A percentile compares a stretch with the other conserved stretches of the same genome.
Conservation (phyloP, 1,139 yeast species). For the Kurtzmaniella natalensis region DNA sequence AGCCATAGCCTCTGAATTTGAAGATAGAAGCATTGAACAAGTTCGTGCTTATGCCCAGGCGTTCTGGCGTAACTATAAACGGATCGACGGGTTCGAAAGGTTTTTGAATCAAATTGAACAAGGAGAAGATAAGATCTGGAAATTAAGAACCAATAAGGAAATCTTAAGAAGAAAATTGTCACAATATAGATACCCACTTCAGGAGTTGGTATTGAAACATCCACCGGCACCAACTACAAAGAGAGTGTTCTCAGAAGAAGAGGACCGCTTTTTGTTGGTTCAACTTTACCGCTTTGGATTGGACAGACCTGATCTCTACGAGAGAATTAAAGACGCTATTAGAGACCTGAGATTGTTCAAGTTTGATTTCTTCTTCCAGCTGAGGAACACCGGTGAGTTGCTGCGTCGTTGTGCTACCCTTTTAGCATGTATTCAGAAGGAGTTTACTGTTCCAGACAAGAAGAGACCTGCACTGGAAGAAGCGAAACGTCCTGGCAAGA, state of each 20-base stretch:
- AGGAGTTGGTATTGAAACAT: conserved; percentile 54
- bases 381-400: conserved; percentile 60
- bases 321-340: conserved; percentile 56
- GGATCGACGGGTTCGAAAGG: conserved; percentile 70
- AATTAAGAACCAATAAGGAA: conserved; percentile 58
- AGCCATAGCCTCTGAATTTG: conserved; percentile 60
- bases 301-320: conserved; percentile 62
- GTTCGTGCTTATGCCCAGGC: conserved; percentile 60
- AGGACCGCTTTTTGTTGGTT: conserved; percentile 65
- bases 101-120: conserved; percentile 62
- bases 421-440: conserved; percentile 61
- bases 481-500: conserved; percentile 13
- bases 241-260: conserved; percentile 65
- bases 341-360: conserved; percentile 59
- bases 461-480: conserved; percentile 15
- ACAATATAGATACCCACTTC: conserved; percentile 59
- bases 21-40: conserved; percentile 63
- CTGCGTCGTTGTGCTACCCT: conserved; percentile 66
- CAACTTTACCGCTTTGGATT: conserved; percentile 64
- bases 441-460: conserved; percentile 22
- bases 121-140: conserved; percentile 70
- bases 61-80: conserved; percentile 62
- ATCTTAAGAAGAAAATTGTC: conserved; percentile 60
- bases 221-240: conserved; percentile 58
- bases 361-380: conserved; percentile 68